A percentile compares a stretch with the other conserved stretches of the same genome.
Conservation (phyloP, 768 basidiomycete genomes). For the Hypholoma sublateritium region DNA sequence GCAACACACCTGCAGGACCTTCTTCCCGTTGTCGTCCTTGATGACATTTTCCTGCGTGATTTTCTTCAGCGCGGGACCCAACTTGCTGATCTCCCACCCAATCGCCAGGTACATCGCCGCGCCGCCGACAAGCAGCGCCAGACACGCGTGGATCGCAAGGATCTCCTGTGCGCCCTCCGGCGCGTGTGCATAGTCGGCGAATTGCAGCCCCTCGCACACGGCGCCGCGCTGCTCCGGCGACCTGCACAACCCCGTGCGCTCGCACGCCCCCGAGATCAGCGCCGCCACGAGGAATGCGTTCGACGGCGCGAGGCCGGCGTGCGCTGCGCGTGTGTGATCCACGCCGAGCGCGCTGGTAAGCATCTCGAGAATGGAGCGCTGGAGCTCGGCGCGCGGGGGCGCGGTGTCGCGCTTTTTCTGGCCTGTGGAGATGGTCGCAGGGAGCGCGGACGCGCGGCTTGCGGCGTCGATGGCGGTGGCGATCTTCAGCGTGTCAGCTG, state of each 20-base stretch:
- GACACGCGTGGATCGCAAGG: neutral
- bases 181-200: neutral
- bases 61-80: constrained; percentile 1
- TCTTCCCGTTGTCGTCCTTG: neutral
- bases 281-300: constrained; percentile 1
- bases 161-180: neutral
- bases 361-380: neutral
- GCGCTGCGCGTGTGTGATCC: neutral
- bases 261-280: constrained; percentile 2
- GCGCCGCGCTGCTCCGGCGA: neutral
- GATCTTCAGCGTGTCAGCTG: neutral
- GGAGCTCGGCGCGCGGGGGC: neutral
- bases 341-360: neutral
- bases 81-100: neutral
- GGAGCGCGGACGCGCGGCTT: neutral
- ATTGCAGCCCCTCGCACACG: neutral
- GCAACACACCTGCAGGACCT: neutral
- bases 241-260: constrained; percentile 3
- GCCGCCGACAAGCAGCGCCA: neutral
- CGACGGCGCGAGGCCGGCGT: neutral
- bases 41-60: constrained; percentile 1
- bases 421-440: neutral
- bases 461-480: neutral
- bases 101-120: neutral
- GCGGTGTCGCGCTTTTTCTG: neutral